Percentiles rank a stretch among this genome's conserved stretches.
These are phyloP conservation scores for Pythium brassicae DNA, from an alignment of 352 stramenopile species.

Conservation along the genomic window DNA sequence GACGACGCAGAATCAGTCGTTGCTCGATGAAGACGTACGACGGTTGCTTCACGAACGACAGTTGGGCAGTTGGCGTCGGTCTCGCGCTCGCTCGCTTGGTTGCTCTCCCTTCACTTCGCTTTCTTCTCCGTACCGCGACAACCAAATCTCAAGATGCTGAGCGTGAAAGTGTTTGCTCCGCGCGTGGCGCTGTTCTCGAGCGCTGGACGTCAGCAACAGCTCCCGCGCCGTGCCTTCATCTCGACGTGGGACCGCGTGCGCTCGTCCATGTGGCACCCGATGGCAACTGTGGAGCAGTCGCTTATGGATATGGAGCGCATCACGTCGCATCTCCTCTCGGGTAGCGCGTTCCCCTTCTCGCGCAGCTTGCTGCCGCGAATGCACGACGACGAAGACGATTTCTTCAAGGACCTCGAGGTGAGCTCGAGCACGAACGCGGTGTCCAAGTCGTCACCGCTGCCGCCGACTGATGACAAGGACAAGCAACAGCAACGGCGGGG, in stretches of 20 bases:
- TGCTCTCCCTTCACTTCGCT: not conserved
- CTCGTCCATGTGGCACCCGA: conserved; percentile 71
- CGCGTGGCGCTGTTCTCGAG: not conserved
- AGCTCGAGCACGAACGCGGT: conserved; percentile 19
- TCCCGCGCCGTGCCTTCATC: conserved; percentile 27
- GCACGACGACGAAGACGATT: conserved; percentile 47
- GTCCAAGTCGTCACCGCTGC: conserved; percentile 1
- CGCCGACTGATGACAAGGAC: not conserved
- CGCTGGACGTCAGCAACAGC: not conserved
- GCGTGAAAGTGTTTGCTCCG: not conserved
- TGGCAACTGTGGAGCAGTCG: conserved; percentile 77
- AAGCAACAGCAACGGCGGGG: conserved; percentile 3
- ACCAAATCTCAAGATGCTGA: not conserved
- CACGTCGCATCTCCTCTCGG: conserved; percentile 31
- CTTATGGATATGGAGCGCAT: conserved; percentile 69
- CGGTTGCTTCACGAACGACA: too few species aligned
- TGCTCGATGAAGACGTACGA: too few species aligned
- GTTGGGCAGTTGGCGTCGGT: too few species aligned
- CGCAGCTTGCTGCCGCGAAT: conserved; percentile 7
- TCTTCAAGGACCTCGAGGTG: conserved; percentile 74
- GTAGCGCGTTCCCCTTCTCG: conserved; percentile 10
- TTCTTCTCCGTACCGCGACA: conserved; percentile 2
- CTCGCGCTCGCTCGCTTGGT: too few species aligned
- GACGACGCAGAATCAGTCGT: too few species aligned
- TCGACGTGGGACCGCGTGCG: conserved; percentile 78